Conservation (phyloP, 2,329 filamentous ascomycete species). For the Xylaria sp. region DNA sequence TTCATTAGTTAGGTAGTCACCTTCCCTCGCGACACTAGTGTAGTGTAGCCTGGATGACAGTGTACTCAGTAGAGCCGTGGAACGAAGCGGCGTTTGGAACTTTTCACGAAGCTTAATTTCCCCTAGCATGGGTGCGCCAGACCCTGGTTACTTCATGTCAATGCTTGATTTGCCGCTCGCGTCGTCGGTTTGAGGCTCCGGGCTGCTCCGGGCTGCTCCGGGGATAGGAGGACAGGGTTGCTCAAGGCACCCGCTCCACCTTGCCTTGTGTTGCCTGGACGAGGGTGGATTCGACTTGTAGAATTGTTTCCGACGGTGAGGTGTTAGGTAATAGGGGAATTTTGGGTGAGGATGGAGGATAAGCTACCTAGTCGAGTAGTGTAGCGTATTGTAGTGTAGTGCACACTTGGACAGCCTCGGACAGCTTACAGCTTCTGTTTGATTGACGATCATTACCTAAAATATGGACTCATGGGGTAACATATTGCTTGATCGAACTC, state of each 20-base stretch:
- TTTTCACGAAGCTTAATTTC: constrained; percentile 20
- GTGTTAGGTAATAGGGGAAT: background rate
- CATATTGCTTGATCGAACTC: too few species aligned
- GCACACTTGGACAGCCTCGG: too few species aligned
- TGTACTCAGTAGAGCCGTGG: background rate
- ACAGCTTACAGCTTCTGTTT: too few species aligned
- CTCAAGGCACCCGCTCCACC: constrained; percentile 12
- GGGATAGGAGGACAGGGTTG: background rate
- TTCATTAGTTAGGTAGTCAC: too few species aligned
- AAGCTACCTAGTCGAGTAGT: too few species aligned
- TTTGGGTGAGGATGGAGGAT: background rate
- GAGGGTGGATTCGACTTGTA: background rate
- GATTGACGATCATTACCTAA: too few species aligned
- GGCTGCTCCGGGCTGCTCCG: too few species aligned
- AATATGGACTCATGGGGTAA: too few species aligned
- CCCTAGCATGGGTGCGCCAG: constrained; percentile 16
- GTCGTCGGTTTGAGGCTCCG: constrained; percentile 3
- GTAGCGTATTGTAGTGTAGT: too few species aligned
- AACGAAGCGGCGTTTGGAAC: background rate
- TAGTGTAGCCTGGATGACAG: background rate
- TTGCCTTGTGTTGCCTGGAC: background rate
- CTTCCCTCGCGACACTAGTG: too few species aligned
- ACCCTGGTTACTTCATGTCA: background rate
- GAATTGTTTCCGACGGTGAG: background rate
- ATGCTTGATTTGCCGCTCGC: constrained; percentile 5